phyloP scores from a whole-genome alignment of 345 rosid species.

The Eucalyptus melliodora region DNA sequence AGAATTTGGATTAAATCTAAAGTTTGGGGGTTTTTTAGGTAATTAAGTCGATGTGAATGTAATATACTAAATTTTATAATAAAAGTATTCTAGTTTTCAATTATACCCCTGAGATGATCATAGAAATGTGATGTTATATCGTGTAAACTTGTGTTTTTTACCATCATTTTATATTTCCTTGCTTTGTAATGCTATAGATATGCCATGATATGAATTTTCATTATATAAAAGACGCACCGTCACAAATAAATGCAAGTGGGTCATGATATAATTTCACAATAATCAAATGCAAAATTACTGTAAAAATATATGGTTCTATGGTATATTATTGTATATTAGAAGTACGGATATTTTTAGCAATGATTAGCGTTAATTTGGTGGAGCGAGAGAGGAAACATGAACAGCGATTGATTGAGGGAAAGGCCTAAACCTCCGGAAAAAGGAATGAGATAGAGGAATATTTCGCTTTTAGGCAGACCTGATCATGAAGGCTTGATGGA shows the following conservation, averaged over 20 bases:
- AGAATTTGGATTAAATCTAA: no score
- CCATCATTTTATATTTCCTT: neutral
- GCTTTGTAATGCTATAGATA: accelerated
- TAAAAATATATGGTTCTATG: neutral
- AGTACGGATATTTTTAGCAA: neutral
- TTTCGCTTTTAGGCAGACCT: neutral
- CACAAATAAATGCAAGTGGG: accelerated
- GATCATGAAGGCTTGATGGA: neutral
- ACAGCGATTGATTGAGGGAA: neutral
- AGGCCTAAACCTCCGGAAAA: neutral
- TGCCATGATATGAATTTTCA: neutral
- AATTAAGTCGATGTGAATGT: neutral
- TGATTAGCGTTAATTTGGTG: neutral
- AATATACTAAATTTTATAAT: neutral
- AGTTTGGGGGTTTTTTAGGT: no score
- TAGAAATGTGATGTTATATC: neutral
- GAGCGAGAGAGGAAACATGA: neutral
- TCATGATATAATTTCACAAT: neutral
- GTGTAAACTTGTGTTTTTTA: neutral
- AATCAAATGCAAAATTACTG: neutral
- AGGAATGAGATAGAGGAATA: neutral
- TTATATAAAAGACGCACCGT: accelerated
- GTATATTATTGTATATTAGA: neutral
- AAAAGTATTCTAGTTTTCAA: neutral
- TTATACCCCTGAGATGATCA: neutral